Evolutionary conservation across 2,329 filamentous ascomycete genomes (phyloP).

Genomic region (Golovinomyces cichoracearum): DNA sequence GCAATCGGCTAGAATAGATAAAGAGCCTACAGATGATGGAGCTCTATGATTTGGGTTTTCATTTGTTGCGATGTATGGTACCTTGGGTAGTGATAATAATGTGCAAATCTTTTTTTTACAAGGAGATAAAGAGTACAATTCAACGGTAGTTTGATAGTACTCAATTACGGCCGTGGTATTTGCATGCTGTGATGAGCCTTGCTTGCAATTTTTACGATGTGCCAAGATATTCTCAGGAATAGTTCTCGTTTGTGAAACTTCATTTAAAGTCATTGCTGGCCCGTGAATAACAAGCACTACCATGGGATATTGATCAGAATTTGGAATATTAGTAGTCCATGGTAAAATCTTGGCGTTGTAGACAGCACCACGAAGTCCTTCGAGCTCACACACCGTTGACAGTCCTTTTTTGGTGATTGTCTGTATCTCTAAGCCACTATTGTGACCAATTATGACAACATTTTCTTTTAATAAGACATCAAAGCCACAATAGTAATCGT

Average conservation of each 20-base stretch:
- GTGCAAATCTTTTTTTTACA: slow-evolving; percentile 47
- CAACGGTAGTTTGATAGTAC: slow-evolving; percentile 63
- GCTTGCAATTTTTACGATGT: slow-evolving; percentile 6
- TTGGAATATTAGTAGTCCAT: slow-evolving; percentile 30
- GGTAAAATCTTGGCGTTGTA: slow-evolving; percentile 61
- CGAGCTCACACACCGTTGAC: slow-evolving; percentile 42
- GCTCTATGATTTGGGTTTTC: slow-evolving; percentile 37
- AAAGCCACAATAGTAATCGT: slow-evolving; percentile 57
- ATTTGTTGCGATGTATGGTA: slow-evolving; percentile 30
- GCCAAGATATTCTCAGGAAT: slow-evolving; percentile 3
- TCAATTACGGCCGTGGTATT: slow-evolving; percentile 21
- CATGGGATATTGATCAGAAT: slow-evolving; percentile 37
- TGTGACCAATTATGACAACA: slow-evolving; percentile 50
- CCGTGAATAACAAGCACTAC: slow-evolving; percentile 62
- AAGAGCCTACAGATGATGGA: slow-evolving; percentile 43
- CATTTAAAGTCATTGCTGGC: slow-evolving; percentile 25
- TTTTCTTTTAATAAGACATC: slow-evolving; percentile 43
- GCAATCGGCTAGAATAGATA: slow-evolving; percentile 47
- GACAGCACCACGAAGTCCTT: slow-evolving; percentile 55
- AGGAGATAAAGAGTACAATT: slow-evolving; percentile 53
- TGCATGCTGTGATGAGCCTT: slow-evolving; percentile 16
- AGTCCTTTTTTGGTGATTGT: slow-evolving; percentile 45
- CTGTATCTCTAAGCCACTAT: slow-evolving; percentile 55
- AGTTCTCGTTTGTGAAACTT: slow-evolving; percentile 7
- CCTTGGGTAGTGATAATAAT: slow-evolving; percentile 42